phyloP scores from a whole-genome alignment of 805 yeast species.

The Wickerhamomyces canadensis region DNA sequence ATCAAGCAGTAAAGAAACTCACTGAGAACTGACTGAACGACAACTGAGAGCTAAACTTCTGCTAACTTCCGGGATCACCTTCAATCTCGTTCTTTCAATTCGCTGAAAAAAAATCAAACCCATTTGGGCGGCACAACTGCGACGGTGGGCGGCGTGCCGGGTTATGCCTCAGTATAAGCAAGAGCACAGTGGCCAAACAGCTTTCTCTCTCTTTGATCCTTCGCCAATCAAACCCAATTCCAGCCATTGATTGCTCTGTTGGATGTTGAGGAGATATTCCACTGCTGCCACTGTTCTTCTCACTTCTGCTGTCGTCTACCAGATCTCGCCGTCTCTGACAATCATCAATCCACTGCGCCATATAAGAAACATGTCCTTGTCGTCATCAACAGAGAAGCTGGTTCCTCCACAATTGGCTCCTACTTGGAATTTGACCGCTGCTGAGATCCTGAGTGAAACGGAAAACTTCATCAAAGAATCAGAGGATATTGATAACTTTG shows the following conservation, averaged over 20 bases:
- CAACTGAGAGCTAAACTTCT: too few relatives aligned
- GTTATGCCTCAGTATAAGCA: not conserved
- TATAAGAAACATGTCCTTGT: conserved; percentile 11
- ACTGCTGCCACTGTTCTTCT: not conserved
- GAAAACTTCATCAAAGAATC: conserved; percentile 39
- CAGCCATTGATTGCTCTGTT: too few relatives aligned
- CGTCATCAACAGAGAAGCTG: not conserved
- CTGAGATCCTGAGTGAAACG: conserved; percentile 37
- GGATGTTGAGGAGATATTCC: not conserved
- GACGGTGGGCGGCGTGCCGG: too few relatives aligned
- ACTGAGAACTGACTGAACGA: too few relatives aligned
- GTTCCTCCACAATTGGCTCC: conserved; percentile 31
- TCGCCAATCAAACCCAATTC: too few relatives aligned
- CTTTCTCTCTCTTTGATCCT: too few relatives aligned
- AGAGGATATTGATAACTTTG: conserved; percentile 42
- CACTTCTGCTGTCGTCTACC: not conserved
- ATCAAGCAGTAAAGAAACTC: too few relatives aligned
- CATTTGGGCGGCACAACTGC: not conserved
- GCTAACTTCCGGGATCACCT: too few relatives aligned
- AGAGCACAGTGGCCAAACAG: not conserved
- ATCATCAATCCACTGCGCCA: not conserved
- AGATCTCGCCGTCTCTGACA: not conserved
- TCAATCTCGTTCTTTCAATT: not conserved
- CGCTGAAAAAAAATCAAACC: not conserved
- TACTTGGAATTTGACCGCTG: conserved; percentile 56